phyloP scores from a whole-genome alignment of 2,329 filamentous ascomycete species.

The Aspergillus fumigatiaffinis region DNA sequence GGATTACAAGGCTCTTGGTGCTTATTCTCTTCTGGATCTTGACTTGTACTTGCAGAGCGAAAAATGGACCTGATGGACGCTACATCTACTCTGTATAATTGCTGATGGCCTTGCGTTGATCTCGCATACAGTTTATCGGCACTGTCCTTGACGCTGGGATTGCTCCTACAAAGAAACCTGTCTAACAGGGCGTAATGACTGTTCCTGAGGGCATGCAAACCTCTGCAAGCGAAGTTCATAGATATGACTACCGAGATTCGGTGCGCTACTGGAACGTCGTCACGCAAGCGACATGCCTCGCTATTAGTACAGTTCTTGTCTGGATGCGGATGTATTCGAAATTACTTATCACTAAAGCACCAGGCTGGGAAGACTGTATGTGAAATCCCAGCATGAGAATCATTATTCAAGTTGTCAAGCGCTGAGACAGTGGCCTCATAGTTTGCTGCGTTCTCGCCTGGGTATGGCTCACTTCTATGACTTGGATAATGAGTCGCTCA shows the following conservation, averaged over 20 bases:
- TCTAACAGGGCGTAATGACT: neutral
- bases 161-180: neutral
- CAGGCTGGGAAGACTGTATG: slow-evolving; percentile 22
- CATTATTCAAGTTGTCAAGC: neutral
- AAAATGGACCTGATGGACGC: neutral
- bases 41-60: neutral
- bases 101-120: neutral
- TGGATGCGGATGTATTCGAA: slow-evolving; percentile 24
- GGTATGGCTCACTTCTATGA: slow-evolving; percentile 8
- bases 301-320: slow-evolving; percentile 16
- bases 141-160: neutral
- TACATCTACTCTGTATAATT: neutral
- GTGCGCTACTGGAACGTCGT: slow-evolving; percentile 14
- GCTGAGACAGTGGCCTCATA: neutral
- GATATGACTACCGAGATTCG: slow-evolving; percentile 9
- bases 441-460: slow-evolving; percentile 18
- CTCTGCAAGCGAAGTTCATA: neutral
- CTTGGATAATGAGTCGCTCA: neutral
- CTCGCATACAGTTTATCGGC: neutral
- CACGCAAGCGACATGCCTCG: slow-evolving; percentile 16
- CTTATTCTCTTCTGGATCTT: neutral
- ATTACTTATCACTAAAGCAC: slow-evolving; percentile 20
- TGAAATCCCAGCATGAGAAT: neutral
- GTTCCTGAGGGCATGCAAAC: neutral
- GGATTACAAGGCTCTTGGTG: neutral